Evolutionary conservation across 352 stramenopile genomes (phyloP), one percentile per base, ranked within the genome.

Genomic region (Globisporangium heterothallicum): DNA sequence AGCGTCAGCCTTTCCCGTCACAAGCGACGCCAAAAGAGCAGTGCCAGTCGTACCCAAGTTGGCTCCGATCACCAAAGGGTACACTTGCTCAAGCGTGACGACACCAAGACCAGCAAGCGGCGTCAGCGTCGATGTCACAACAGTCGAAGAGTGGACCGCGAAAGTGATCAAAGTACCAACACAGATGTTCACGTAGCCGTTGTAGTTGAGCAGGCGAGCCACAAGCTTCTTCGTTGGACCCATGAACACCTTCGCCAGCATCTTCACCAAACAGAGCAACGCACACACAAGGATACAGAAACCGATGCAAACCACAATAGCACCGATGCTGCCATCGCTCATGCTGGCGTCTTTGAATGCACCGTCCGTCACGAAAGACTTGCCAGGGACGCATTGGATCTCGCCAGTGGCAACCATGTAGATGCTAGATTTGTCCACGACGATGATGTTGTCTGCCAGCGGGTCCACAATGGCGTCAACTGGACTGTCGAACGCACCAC

Each of bases 151-250:
- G 62, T 97, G 91, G 3, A 97, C 88, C 27, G 69, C 56, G 22
- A 97, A 86, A 13, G 91, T 97, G 55, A 97, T 68, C 46, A 73
- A 60, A 19, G 58, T 68, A 52, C 92, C 92, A 53, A 96, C 75
- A 25, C 89, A 2, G 53, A 97, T 97, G 46, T 88, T 85, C 40
- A 96, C 41, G 52, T 95, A 92, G 51, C 84, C 83, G 63, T 96
- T 95, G 62, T 92, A 88, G 61, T 94, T 80, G 16, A 96, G 90
- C 30, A 92, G 68, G 43, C 87, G 86, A 44, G 84, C 82, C 47
- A 98, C 81, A 18, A 96, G 68, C 41, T 72, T 66, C 49, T 92
- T 90, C 13, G 88, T 94, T 24, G 76, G 70, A 49, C 86, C 89
- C 35, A 92, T 62, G 42, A 97, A 81, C n/a, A 84, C 54, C 55